These are phyloP conservation scores for Botrytis squamosa DNA, from an alignment of 2,329 filamentous ascomycete genomes.

Conservation along the genomic window DNA sequence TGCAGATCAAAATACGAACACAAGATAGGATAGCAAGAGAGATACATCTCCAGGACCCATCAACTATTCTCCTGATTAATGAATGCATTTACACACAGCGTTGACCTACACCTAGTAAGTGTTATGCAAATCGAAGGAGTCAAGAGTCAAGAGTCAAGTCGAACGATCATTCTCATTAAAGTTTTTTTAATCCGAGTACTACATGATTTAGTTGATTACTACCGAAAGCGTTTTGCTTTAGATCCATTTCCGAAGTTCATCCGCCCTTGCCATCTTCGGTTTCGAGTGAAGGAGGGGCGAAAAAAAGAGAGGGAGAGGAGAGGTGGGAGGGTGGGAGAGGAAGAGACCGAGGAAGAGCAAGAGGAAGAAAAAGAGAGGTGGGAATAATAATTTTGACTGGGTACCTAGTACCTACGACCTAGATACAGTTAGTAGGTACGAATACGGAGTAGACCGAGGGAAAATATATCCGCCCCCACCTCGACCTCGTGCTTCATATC, in stretches of 20 bases:
- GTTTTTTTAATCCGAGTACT: neutral
- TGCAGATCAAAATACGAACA: neutral
- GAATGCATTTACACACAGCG: neutral
- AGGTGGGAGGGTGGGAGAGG: too few relatives aligned
- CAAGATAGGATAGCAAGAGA: neutral
- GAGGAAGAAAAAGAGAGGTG: neutral
- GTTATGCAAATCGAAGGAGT: neutral
- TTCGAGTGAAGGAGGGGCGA: neutral
- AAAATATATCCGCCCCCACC: neutral
- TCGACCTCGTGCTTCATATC: neutral
- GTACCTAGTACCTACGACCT: too few relatives aligned
- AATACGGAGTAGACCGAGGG: neutral
- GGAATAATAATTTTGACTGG: neutral
- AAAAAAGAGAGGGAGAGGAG: neutral
- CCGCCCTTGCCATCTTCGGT: neutral
- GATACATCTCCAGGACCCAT: neutral
- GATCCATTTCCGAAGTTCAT: slow-evolving; percentile 6
- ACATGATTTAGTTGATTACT: neutral
- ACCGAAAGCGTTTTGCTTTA: neutral
- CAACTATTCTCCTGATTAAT: neutral
- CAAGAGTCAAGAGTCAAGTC: neutral
- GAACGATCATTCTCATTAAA: neutral
- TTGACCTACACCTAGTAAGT: neutral
- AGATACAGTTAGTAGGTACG: neutral
- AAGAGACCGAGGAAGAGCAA: neutral